Percentiles rank a stretch among this genome's conserved stretches.
These are phyloP conservation scores for Lactarius evosmus DNA, from an alignment of 768 basidiomycete species.

Conservation along the genomic window DNA sequence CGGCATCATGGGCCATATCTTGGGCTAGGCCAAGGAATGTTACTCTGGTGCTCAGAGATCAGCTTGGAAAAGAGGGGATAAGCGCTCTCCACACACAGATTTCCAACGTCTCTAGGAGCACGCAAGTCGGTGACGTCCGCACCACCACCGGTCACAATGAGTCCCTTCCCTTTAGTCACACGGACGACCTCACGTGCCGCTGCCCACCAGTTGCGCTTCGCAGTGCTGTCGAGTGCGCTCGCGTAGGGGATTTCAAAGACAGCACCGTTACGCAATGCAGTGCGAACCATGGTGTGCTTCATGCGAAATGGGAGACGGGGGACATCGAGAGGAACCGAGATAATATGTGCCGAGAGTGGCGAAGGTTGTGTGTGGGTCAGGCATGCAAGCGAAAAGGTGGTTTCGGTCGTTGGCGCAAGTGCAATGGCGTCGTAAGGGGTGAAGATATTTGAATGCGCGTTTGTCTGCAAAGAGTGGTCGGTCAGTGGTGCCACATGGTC, in stretches of 20 bases:
- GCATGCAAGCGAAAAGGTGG: slow-evolving; percentile 75
- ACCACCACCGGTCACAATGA: slow-evolving; percentile 70
- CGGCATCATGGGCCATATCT: slow-evolving; percentile 61
- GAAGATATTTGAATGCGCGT: slow-evolving; percentile 60
- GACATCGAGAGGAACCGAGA: slow-evolving; percentile 71
- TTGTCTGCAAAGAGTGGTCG: slow-evolving; percentile 48
- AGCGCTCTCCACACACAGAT: slow-evolving; percentile 48
- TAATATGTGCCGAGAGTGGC: slow-evolving; percentile 73
- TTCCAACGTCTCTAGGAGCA: slow-evolving; percentile 68
- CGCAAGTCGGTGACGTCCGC: slow-evolving; percentile 59
- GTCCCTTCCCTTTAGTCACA: slow-evolving; percentile 75
- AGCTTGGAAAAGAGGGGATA: neutral
- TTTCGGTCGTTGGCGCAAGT: slow-evolving; percentile 66
- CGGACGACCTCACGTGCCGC: slow-evolving; percentile 70
- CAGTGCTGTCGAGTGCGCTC: slow-evolving; percentile 57
- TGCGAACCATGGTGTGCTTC: slow-evolving; percentile 79
- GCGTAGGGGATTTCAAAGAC: slow-evolving; percentile 81
- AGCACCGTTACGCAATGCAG: slow-evolving; percentile 77
- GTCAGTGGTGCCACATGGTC: neutral
- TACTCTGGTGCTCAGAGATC: slow-evolving; percentile 44
- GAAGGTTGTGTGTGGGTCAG: slow-evolving; percentile 77
- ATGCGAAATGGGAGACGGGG: slow-evolving; percentile 78
- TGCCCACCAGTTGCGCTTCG: slow-evolving; percentile 85
- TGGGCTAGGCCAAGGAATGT: slow-evolving; percentile 65
- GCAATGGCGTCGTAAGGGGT: slow-evolving; percentile 73